A percentile compares a stretch with the other conserved stretches of the same genome.
Evolutionary conservation across 768 basidiomycete genomes (phyloP).

Genomic region (Sarcodon sp.): DNA sequence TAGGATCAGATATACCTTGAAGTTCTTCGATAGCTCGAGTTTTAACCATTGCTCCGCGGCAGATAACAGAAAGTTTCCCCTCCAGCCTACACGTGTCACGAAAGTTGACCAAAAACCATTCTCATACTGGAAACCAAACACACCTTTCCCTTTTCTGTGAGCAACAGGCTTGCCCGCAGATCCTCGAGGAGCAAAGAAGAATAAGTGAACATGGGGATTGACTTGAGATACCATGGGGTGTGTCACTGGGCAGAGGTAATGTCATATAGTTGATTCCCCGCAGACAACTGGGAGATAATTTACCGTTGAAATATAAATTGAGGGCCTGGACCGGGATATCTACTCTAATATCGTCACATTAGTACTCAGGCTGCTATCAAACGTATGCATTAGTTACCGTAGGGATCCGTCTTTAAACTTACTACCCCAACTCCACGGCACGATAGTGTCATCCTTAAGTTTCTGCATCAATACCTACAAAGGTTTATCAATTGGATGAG

Average conservation of each 20-base stretch:
- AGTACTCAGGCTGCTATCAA: neutral
- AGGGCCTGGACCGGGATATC: constrained; percentile 89
- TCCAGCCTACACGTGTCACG: constrained; percentile 51
- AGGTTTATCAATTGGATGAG: too few relatives aligned
- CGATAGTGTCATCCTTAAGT: constrained; percentile 59
- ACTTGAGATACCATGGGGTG: constrained; percentile 92
- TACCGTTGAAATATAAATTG: constrained; percentile 84
- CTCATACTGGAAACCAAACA: neutral
- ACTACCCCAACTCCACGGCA: constrained; percentile 93
- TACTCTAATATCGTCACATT: constrained; percentile 38
- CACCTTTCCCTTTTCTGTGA: constrained; percentile 83
- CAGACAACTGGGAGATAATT: neutral
- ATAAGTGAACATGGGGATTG: constrained; percentile 85
- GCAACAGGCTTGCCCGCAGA: constrained; percentile 90
- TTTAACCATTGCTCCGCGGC: constrained; percentile 94
- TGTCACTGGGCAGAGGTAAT: constrained; percentile 40
- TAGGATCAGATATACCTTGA: constrained; percentile 39
- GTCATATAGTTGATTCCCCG: neutral
- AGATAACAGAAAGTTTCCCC: constrained; percentile 87
- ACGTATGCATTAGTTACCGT: constrained; percentile 30
- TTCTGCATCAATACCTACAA: constrained; percentile 70
- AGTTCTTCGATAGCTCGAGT: constrained; percentile 92
- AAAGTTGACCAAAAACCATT: neutral
- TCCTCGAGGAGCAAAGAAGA: constrained; percentile 88
- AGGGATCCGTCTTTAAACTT: constrained; percentile 90